A percentile compares a stretch with the other conserved stretches of the same genome.
Evolutionary conservation across 441 rosid species (phyloP).

Genomic region (Populus hybrid): DNA sequence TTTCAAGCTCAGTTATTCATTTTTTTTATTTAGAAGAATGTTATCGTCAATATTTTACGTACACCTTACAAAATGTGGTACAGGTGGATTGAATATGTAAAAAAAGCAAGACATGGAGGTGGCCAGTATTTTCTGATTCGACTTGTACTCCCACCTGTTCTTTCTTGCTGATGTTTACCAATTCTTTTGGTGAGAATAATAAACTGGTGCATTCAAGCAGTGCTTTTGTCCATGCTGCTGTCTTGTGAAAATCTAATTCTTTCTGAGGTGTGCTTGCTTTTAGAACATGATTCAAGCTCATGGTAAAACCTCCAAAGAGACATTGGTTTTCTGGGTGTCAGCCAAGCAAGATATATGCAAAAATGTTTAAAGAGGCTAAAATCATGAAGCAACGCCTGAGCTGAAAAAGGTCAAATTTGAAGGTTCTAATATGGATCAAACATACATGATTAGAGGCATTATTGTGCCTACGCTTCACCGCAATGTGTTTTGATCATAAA

Average conservation of each 20-base stretch:
- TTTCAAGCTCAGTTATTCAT: constrained; percentile 1
- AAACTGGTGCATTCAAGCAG: constrained; percentile 11
- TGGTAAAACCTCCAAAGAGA: background rate
- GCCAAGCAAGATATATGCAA: background rate
- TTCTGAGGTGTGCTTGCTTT: background rate
- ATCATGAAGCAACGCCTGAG: background rate
- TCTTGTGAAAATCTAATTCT: background rate
- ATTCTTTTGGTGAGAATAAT: constrained; percentile 13
- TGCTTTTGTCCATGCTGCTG: too few relatives aligned
- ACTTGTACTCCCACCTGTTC: constrained; percentile 1
- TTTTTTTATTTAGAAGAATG: constrained; percentile 7
- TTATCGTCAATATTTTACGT: constrained; percentile 14
- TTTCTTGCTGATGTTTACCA: constrained; percentile 13
- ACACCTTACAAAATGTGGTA: background rate
- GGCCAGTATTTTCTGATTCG: constrained; percentile 7
- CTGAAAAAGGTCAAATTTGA: background rate
- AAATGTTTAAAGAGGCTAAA: background rate
- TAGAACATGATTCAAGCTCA: background rate
- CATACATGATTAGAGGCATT: background rate
- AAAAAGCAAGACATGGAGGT: constrained; percentile 18
- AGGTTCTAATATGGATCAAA: constrained; percentile 8
- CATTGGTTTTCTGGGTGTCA: background rate
- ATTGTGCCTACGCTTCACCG: background rate
- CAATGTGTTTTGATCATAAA: background rate
- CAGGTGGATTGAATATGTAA: constrained; percentile 10